phyloP scores from a whole-genome alignment of 768 basidiomycete genomes.

The Porphyrellus cyaneotinctus region DNA sequence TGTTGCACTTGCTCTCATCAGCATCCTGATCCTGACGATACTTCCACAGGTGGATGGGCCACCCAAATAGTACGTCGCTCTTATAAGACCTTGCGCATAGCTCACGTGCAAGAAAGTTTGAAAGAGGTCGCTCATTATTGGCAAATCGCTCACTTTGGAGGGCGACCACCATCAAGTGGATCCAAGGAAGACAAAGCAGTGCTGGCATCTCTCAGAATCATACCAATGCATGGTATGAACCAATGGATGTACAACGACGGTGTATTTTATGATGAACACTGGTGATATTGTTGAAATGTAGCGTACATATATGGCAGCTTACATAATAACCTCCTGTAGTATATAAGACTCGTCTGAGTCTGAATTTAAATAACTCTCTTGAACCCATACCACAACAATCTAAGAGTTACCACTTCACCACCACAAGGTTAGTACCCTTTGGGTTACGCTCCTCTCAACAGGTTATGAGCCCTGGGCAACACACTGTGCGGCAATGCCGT shows the following conservation, averaged over 20 bases:
- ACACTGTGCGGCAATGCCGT: no score
- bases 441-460: no score
- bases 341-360: no score
- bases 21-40: background rate
- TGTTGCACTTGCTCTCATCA: background rate
- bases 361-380: no score
- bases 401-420: no score
- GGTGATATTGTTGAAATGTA: slow-evolving; percentile 1
- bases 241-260: background rate
- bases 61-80: background rate
- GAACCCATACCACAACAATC: no score
- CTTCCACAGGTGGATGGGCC: background rate
- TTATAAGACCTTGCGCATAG: background rate
- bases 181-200: background rate
- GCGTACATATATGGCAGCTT: no score
- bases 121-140: background rate
- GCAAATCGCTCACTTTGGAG: background rate
- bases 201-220: background rate
- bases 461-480: no score
- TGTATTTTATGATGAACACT: background rate
- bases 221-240: background rate
- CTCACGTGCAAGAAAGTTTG: background rate
- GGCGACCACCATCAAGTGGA: background rate
- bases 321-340: no score
- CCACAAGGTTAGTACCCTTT: no score